phyloP scores from a whole-genome alignment of 768 basidiomycete species.

The Pisolithus microcarpus region DNA sequence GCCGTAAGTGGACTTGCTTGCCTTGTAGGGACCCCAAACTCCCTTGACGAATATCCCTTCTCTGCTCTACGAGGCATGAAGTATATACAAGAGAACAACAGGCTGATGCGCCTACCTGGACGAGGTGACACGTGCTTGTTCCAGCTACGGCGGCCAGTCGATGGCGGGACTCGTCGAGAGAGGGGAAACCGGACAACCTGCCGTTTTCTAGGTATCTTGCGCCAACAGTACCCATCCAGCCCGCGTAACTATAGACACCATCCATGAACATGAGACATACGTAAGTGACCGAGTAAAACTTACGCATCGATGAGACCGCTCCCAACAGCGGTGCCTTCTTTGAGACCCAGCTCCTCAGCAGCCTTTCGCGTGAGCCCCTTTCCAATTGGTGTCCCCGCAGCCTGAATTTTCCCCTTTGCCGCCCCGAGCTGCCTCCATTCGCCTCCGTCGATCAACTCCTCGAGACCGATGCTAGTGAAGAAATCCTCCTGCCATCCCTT shows the following conservation, averaged over 20 bases:
- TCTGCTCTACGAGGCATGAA: slow-evolving; percentile 46
- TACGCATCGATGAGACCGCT: slow-evolving; percentile 95
- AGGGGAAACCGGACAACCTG: slow-evolving; percentile 47
- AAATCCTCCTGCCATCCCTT: slow-evolving; percentile 88
- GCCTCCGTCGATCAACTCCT: slow-evolving; percentile 55
- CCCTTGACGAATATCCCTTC: slow-evolving; percentile 83
- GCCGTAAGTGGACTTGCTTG: slow-evolving; percentile 17
- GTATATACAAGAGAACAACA: background rate
- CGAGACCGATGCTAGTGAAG: slow-evolving; percentile 78
- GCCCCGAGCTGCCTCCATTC: slow-evolving; percentile 70
- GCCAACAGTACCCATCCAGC: slow-evolving; percentile 95
- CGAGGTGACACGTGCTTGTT: slow-evolving; percentile 93
- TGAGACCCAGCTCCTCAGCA: slow-evolving; percentile 78
- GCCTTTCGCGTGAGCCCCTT: slow-evolving; percentile 70
- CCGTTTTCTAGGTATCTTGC: slow-evolving; percentile 58
- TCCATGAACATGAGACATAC: slow-evolving; percentile 1
- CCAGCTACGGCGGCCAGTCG: slow-evolving; percentile 91
- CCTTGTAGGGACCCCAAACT: slow-evolving; percentile 89
- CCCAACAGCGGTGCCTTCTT: slow-evolving; percentile 85
- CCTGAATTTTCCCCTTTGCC: slow-evolving; percentile 55
- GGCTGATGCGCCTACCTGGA: slow-evolving; percentile 48
- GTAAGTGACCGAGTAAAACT: slow-evolving; percentile 18
- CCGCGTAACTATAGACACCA: slow-evolving; percentile 59
- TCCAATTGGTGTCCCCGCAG: slow-evolving; percentile 82
- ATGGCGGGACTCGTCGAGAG: slow-evolving; percentile 68